Evolutionary conservation across 148 eudicot genomes (phyloP).

Genomic region (Vaccinium myrtillus): DNA sequence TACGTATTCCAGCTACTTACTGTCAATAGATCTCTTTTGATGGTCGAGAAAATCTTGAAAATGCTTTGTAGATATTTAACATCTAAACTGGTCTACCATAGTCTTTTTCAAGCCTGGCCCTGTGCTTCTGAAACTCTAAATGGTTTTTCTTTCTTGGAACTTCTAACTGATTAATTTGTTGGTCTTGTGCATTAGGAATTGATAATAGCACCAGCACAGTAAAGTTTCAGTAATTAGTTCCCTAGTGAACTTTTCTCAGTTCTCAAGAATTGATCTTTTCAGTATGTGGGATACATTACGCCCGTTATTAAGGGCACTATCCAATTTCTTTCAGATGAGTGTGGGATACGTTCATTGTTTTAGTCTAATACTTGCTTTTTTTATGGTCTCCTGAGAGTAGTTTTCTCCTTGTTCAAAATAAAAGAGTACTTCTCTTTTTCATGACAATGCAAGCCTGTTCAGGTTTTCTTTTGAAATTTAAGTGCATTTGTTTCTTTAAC

Average conservation of each 20-base stretch:
- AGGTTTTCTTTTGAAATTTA: neutral
- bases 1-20: neutral
- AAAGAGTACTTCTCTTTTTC: neutral
- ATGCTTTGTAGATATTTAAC: neutral
- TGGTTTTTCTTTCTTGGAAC: neutral
- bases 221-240: neutral
- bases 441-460: neutral
- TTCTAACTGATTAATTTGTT: conserved; percentile 1
- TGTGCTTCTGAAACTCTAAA: neutral
- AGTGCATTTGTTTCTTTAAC: neutral
- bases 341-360: neutral
- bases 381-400: neutral
- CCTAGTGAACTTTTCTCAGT: neutral
- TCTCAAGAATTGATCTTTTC: neutral
- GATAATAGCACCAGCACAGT: neutral
- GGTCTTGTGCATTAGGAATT: neutral
- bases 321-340: neutral
- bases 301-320: neutral
- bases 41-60: neutral
- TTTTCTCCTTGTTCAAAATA: neutral
- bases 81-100: neutral
- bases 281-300: neutral
- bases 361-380: neutral
- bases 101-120: neutral
- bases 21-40: neutral